Percentiles rank a stretch among this genome's conserved stretches.
Conservation (phyloP, 768 basidiomycete genomes). For the Trametes villosa region DNA sequence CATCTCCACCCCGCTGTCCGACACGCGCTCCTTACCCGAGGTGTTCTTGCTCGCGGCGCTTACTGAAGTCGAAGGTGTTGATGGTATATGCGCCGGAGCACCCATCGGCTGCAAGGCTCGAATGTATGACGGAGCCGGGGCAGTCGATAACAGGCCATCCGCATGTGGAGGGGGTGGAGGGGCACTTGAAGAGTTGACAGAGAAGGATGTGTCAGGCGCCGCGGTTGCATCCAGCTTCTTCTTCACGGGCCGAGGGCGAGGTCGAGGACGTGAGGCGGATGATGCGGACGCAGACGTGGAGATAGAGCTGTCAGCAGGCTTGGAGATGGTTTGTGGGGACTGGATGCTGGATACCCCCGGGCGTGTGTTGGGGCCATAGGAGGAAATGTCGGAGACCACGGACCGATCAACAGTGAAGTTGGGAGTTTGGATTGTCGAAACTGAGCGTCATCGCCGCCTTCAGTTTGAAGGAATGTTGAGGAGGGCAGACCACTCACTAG, state of each 20-base stretch:
- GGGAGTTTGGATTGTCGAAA: conserved; percentile 5
- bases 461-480: neutral
- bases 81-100: neutral
- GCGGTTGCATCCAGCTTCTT: neutral
- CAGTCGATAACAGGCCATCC: no score
- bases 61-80: conserved; percentile 2
- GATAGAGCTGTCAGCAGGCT: conserved; percentile 2
- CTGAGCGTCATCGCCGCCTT: neutral
- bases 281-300: conserved; percentile 2
- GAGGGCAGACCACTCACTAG: neutral
- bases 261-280: conserved; percentile 2
- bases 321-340: neutral
- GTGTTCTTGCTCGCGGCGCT: neutral
- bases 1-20: conserved; percentile 17
- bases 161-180: neutral
- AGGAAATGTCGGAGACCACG: conserved; percentile 13
- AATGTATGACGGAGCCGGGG: no score
- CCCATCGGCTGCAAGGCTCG: neutral
- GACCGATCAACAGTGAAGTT: conserved; percentile 9
- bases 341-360: conserved; percentile 6
- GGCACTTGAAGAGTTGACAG: neutral
- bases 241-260: conserved; percentile 20
- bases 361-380: neutral
- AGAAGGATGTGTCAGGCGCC: neutral
- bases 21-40: conserved; percentile 1